These are phyloP conservation scores for Ceriops tagal DNA, from an alignment of 345 rosid genomes.

Conservation along the genomic window DNA sequence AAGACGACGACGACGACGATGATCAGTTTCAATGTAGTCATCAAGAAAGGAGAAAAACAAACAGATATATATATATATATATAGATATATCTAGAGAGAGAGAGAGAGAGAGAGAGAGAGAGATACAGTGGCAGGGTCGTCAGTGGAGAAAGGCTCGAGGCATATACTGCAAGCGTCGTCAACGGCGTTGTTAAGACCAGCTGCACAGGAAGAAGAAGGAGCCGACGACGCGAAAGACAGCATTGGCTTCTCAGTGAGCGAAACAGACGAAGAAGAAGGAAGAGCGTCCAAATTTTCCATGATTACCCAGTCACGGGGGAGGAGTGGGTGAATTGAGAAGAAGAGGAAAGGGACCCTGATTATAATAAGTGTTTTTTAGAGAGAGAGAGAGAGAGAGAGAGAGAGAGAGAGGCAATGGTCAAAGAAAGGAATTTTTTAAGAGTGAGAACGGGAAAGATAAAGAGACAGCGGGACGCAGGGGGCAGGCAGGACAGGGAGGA, in stretches of 20 bases:
- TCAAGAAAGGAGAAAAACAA: too few species aligned
- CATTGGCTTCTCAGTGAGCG: slow-evolving; percentile 26
- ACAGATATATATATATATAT: too few species aligned
- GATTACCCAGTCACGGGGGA: background rate
- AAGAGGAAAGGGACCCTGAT: background rate
- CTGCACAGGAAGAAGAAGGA: background rate
- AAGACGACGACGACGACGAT: too few species aligned
- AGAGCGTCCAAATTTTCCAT: background rate
- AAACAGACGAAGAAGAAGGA: background rate
- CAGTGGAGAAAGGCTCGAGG: background rate
- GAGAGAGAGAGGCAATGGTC: slow-evolving; percentile 37
- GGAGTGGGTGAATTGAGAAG: background rate
- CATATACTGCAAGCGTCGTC: background rate
- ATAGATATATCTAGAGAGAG: background rate
- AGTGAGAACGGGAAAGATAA: background rate
- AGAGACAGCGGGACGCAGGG: slow-evolving; percentile 15
- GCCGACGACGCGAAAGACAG: background rate
- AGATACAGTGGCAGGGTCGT: background rate
- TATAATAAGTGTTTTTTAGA: background rate
- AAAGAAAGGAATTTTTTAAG: slow-evolving; percentile 34
- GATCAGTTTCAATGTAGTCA: too few species aligned
- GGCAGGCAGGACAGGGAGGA: background rate
- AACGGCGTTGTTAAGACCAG: background rate
- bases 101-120: background rate
- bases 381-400: slow-evolving; percentile 9